phyloP scores from a whole-genome alignment of 2,329 filamentous ascomycete genomes.

The Alternaria postmessia region DNA sequence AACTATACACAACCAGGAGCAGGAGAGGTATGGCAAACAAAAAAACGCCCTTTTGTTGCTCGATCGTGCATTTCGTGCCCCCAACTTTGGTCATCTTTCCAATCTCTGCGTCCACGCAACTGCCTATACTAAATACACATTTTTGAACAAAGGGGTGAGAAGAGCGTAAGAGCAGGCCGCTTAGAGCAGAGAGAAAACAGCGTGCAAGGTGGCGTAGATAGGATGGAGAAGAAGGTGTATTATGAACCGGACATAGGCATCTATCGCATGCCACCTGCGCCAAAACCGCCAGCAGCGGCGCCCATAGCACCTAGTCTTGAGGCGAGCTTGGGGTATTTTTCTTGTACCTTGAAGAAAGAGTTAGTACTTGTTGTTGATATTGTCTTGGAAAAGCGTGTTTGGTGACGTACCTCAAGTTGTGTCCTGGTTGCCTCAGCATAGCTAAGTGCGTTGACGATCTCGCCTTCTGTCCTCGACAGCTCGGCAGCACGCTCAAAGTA shows the following conservation, averaged over 20 bases:
- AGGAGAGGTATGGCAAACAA: not conserved
- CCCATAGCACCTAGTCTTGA: conserved; percentile 58
- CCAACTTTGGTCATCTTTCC: not conserved
- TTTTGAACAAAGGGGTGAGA: conserved; percentile 7
- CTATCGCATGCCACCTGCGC: conserved; percentile 46
- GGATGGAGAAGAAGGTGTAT: not conserved
- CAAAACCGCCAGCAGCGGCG: conserved; percentile 37
- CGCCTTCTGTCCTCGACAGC: conserved; percentile 90
- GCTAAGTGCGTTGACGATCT: conserved; percentile 94
- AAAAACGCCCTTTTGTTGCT: not conserved
- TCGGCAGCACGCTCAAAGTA: conserved; percentile 98
- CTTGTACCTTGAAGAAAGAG: conserved; percentile 53
- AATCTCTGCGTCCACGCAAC: not conserved
- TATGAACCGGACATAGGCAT: not conserved
- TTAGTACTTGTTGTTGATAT: not conserved
- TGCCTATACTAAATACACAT: conserved; percentile 16
- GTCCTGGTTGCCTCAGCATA: conserved; percentile 97
- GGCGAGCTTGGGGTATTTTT: conserved; percentile 62
- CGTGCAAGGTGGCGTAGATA: not conserved
- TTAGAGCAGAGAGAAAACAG: not conserved
- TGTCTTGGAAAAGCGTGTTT: not conserved
- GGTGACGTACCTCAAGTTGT: conserved; percentile 72
- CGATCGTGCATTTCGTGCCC: not conserved
- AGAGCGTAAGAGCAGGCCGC: not conserved
- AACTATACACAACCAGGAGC: conserved; percentile 1